Evolutionary conservation across 768 basidiomycete genomes (phyloP), one percentile per base, ranked within the genome.

Genomic region (Infundibulicybe gibba): DNA sequence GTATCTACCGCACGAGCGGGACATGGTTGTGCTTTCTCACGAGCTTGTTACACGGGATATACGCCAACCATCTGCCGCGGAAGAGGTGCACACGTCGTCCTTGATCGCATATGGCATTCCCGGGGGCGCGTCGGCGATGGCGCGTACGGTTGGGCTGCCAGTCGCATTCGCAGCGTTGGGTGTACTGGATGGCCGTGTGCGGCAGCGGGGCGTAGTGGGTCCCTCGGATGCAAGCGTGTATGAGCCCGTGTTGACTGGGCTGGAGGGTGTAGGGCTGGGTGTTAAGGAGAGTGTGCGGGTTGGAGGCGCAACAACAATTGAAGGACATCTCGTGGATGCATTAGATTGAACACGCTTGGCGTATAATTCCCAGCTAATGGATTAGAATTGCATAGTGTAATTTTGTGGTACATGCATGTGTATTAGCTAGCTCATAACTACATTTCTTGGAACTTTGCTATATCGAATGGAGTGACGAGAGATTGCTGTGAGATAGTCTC

Each of bases 1-100:
- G 10, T 97, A 95, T 61, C 60, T 50, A 0, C 76, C 79, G 0
- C 66, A 71, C 33, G 94, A 97, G 62, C 79, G 84, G 14, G 94
- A 97, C 61, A 81, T 92, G 67, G 92, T 94, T 50, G 76, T 95
- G 21, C 80, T 97, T 13, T 73, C 83, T 44, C 94, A 97, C 64
- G 85, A 94, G 62, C 74, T 97, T 54, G 77, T 87, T 42, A 75
- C 84, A 0, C 44, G 37, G 15, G 43, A 53, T 55, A 45, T 25
- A 49, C 61, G 40, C 9, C 32, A 37, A 14, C 38, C 21, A 39
- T 50, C 8, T 8, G 45, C 32, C 5, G 48, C 63, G 32, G 70
- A 75, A 53, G 73, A 82, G 53, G 74, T 81, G 30, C 77, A 92
- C 53, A 83, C 80, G 10, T 87, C 89, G 6, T 75, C 78, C 17